phyloP scores from a whole-genome alignment of 495 filamentous ascomycete species.

The Cairneyella variabilis region DNA sequence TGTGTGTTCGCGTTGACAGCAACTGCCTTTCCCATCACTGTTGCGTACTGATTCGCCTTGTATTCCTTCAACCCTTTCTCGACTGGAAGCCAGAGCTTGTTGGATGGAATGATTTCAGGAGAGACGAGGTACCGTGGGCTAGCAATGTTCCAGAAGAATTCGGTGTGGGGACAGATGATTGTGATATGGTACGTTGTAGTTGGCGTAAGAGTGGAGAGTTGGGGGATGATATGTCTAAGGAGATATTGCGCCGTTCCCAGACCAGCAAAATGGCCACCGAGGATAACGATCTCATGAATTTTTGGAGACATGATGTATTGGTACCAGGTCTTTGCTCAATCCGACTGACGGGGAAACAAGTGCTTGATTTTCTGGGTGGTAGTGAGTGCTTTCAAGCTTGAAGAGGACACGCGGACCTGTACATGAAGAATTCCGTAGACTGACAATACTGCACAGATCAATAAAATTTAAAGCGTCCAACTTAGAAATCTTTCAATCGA shows the following conservation, averaged over 20 bases:
- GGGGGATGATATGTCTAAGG: constrained; percentile 44
- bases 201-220: constrained; percentile 20
- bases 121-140: constrained; percentile 36
- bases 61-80: constrained; percentile 33
- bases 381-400: no score
- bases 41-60: constrained; percentile 34
- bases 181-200: constrained; percentile 32
- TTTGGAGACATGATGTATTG: no score
- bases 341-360: no score
- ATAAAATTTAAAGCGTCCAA: no score
- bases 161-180: constrained; percentile 35
- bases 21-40: constrained; percentile 48
- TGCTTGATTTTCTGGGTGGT: no score
- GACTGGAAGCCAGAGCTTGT: constrained; percentile 32
- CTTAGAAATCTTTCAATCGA: no score
- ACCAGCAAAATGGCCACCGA: constrained; percentile 48
- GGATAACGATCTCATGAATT: constrained; percentile 39
- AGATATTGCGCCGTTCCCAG: constrained; percentile 45
- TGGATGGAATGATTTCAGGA: constrained; percentile 29
- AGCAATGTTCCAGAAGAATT: constrained; percentile 38
- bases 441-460: no score
- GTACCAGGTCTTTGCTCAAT: no score
- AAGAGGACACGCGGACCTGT: no score
- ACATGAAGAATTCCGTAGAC: no score
- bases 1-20: not conserved